phyloP scores from a whole-genome alignment of 345 rosid genomes.

The Orychophragmus violaceus region DNA sequence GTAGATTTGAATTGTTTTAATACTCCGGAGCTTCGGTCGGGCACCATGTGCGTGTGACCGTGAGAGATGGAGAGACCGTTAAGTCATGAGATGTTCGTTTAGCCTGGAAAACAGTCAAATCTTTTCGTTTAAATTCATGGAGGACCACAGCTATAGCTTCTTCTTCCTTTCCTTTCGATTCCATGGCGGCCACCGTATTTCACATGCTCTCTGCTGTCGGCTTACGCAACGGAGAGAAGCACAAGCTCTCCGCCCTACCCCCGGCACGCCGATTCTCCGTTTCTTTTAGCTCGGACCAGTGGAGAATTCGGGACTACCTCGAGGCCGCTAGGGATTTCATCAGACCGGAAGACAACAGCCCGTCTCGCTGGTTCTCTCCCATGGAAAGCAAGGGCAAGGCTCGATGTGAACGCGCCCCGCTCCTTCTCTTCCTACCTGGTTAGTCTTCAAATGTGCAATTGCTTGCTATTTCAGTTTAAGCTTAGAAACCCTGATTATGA shows the following conservation, averaged over 20 bases:
- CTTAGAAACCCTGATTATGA: neutral
- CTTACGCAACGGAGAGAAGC: neutral
- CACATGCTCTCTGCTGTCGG: constrained; percentile 12
- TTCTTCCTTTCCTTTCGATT: constrained; percentile 1
- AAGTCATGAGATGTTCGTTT: neutral
- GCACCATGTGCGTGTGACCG: neutral
- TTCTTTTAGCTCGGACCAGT: constrained; percentile 7
- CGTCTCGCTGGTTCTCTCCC: constrained; percentile 77
- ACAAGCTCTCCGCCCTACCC: neutral
- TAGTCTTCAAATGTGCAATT: constrained; percentile 7
- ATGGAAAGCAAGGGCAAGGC: constrained; percentile 49
- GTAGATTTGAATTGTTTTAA: no score
- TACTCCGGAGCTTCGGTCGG: no score
- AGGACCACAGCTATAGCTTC: neutral
- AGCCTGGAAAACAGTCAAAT: constrained; percentile 12
- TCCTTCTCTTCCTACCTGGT: constrained; percentile 74
- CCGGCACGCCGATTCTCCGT: constrained; percentile 3
- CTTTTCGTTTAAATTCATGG: no score
- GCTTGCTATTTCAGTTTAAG: neutral
- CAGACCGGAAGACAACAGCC: constrained; percentile 43
- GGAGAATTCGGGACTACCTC: constrained; percentile 35
- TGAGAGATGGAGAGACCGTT: constrained; percentile 9
- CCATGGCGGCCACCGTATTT: constrained; percentile 21
- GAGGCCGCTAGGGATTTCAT: constrained; percentile 40
- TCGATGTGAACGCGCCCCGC: constrained; percentile 44